Evolutionary conservation across 495 filamentous ascomycete species (phyloP).

Genomic region (Tuber umbilicatum): DNA sequence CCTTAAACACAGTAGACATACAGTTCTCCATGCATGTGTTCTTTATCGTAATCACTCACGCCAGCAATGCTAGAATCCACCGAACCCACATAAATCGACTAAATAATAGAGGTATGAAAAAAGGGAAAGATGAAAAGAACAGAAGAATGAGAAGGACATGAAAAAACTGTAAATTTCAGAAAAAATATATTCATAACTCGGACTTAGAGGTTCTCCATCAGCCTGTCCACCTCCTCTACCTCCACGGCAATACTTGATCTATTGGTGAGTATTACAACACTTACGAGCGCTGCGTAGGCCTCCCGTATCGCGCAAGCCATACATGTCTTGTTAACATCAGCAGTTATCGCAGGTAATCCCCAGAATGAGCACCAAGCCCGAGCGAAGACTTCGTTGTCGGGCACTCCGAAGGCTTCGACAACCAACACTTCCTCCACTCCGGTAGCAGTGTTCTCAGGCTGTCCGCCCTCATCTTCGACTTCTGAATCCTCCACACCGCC

Average conservation of each 20-base stretch:
- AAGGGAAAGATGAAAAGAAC: not conserved
- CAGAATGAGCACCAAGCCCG: conserved; percentile 66
- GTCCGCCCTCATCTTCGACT: conserved; percentile 25
- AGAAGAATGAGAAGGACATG: conserved; percentile 3
- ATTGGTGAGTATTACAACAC: conserved; percentile 61
- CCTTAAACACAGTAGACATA: conserved; percentile 12
- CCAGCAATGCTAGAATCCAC: conserved; percentile 23
- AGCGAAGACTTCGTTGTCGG: conserved; percentile 66
- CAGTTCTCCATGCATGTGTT: conserved; percentile 16
- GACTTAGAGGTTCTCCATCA: conserved; percentile 38
- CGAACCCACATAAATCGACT: conserved; percentile 12
- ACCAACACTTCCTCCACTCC: conserved; percentile 57
- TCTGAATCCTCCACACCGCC: conserved; percentile 30
- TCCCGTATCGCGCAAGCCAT: conserved; percentile 64
- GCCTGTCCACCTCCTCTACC: conserved; percentile 43
- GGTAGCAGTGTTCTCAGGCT: conserved; percentile 17
- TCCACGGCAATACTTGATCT: conserved; percentile 45
- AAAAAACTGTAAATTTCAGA: conserved; percentile 9
- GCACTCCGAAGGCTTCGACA: conserved; percentile 62
- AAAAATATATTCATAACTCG: conserved; percentile 13
- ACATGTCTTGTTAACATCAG: conserved; percentile 61
- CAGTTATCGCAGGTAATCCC: conserved; percentile 60
- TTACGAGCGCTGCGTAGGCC: conserved; percentile 63
- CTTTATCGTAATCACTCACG: conserved; percentile 25
- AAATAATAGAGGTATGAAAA: conserved; percentile 8